Base-by-base conservation (phyloP, 2,329 filamentous ascomycete genomes). In the Beauveria sp. region DNA sequence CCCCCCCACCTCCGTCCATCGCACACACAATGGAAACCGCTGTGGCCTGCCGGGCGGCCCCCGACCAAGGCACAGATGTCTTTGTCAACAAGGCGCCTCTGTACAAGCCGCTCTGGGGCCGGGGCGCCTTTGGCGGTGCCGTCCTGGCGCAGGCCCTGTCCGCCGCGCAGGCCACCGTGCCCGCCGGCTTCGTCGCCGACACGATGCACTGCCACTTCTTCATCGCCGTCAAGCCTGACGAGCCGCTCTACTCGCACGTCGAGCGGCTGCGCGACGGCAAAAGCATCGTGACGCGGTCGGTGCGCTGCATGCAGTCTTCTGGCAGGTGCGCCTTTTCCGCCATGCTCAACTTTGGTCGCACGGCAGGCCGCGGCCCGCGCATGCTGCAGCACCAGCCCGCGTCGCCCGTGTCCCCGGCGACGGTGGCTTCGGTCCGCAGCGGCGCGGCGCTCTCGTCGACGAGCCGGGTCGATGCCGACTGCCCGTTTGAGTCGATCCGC, bases 191-290 rank as follows among this genome's bases (percentile, higher is more conserved):
- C 22, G 28, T 61, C 43, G 59, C 45, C 18, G 59, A 61, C 51
- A 61, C 51, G 6, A 61, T 61, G 59, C 59, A 61, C 34, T 61
- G 59, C 52, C 59, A 61, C 59, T 61, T 61, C 51, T 55, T 61
- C 59, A 18, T 55, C 51, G 59, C 51, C 42, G 59, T 56, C 50
- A 40, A 31, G 34, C n/a, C 26, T 3, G 42, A 61, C 43, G 43
- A 9, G 51, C 59, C 59, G 22, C 43, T 61, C 4, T 50, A 40
- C 34, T 49, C 42, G 24, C 51, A 49, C 59, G 59, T 61, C 43
- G 59, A 61, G 59, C 50, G 59, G 8, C 20, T 61, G 10, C 59
- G 59, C 31, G 52, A 61, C 49, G 59, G 59, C 20, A 20, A 20
- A 2, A 61, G 50, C 59, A 61, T 61, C 42, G 50, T 22, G 3